A percentile compares a stretch with the other conserved stretches of the same genome.
Conservation (phyloP, 148 eudicot genomes). For the Chenopodium formosanum region DNA sequence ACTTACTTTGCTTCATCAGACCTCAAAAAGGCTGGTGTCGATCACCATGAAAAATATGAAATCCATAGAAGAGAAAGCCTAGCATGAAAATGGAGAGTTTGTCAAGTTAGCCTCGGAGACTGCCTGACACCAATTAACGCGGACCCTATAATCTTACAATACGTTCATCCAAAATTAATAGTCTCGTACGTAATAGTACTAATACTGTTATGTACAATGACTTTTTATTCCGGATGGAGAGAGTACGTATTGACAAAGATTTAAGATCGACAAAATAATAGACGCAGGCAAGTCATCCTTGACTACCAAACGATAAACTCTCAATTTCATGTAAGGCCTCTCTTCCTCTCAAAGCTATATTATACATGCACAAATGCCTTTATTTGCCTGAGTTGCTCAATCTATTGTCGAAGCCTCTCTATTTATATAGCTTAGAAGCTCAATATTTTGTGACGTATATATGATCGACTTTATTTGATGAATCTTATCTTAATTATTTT, state of each 20-base stretch:
- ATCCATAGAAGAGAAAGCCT: slow-evolving; percentile 15
- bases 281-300: slow-evolving; percentile 46
- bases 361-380: neutral
- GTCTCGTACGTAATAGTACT: neutral
- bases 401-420: too few relatives aligned
- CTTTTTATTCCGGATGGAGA: neutral
- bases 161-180: neutral
- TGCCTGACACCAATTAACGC: slow-evolving; percentile 13
- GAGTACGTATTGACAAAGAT: neutral
- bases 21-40: too few relatives aligned
- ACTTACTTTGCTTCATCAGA: slow-evolving; percentile 11
- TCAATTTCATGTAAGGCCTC: slow-evolving; percentile 30
- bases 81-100: slow-evolving; percentile 32
- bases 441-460: too few relatives aligned
- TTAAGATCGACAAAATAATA: neutral
- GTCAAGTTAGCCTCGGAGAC: slow-evolving; percentile 41
- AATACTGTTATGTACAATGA: neutral
- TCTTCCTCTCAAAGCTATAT: slow-evolving; percentile 3
- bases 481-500: too few relatives aligned
- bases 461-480: too few relatives aligned
- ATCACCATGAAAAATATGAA: neutral
- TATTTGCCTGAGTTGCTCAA: too few relatives aligned
- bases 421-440: too few relatives aligned
- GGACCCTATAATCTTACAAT: neutral
- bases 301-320: slow-evolving; percentile 38